These are phyloP conservation scores for Entelexis paramagnoliae DNA, from an alignment of 1,139 yeast species.

Conservation along the genomic window DNA sequence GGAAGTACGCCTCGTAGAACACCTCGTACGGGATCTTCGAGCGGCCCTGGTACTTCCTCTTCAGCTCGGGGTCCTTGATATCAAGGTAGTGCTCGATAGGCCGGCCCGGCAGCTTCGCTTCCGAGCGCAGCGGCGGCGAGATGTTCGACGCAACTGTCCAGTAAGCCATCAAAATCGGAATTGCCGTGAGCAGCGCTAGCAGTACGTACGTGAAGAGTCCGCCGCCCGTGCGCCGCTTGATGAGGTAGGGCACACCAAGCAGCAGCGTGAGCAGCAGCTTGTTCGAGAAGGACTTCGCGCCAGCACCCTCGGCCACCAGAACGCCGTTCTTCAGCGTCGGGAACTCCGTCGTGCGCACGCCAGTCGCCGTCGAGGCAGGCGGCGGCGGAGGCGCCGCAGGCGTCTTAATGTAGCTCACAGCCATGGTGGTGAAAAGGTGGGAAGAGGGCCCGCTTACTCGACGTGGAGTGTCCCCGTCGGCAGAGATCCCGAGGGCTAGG, in stretches of 20 bases:
- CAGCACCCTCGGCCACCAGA: conserved; percentile 87
- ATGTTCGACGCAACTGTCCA: conserved; percentile 72
- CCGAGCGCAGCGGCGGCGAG: conserved; percentile 75
- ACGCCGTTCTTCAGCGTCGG: conserved; percentile 82
- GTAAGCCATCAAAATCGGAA: conserved; percentile 69
- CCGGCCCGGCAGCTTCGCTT: conserved; percentile 61
- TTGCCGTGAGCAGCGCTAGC: conserved; percentile 41
- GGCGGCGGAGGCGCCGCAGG: conserved; percentile 48
- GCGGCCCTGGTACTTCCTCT: conserved; percentile 59
- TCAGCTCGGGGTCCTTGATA: conserved; percentile 67
- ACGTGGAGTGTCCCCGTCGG: not conserved
- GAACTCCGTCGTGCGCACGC: conserved; percentile 43
- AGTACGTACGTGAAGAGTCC: conserved; percentile 49
- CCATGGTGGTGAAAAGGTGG: conserved; percentile 2
- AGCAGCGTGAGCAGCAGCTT: conserved; percentile 43
- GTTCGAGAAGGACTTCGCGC: conserved; percentile 67
- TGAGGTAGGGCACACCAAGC: conserved; percentile 52
- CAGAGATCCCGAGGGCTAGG: not conserved
- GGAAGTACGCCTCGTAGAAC: conserved; percentile 80
- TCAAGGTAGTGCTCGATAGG: conserved; percentile 74
- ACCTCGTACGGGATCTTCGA: conserved; percentile 86
- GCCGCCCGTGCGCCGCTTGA: conserved; percentile 58
- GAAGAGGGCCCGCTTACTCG: not conserved
- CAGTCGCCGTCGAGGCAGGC: conserved; percentile 42
- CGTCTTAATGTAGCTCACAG: conserved; percentile 32